Base-by-base conservation (phyloP, 2,329 filamentous ascomycete genomes). In the Phaeosphaeria sp. region DNA sequence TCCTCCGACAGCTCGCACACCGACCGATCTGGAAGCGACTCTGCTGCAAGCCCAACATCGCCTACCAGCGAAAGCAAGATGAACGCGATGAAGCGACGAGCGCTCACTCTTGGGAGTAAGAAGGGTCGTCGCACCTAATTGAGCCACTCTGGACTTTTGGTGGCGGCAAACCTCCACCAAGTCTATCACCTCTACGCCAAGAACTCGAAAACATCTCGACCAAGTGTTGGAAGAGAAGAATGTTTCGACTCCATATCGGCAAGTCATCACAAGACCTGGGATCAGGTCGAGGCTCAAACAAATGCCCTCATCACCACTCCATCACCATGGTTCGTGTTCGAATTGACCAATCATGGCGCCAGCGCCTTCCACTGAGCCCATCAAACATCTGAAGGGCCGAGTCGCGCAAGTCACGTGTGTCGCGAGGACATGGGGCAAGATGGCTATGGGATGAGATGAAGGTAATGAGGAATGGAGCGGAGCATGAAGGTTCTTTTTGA, bases 31-130 rank as follows among this genome's bases (percentile, higher is more conserved):
- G 70, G 64, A 46, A 72, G 64, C 60, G 66, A 67, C 43, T 64
- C 59, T 11, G 49, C 60, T 8, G 50, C 63, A 20, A 69, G 55
- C 22, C 69, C 72, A 2, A 72, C 69, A 22, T 72, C 69, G 9
- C 67, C 69, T 2, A 69, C 67, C 3, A 71, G 67, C 4, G 66
- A 72, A 25, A 65, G 64, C 60, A 73, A 73, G 33, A 56, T 61
- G 36, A 64, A 65, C 48, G 57, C 62, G 4, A 61, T 73, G 51
- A 64, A 59, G 33, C 57, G 70, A 6, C 51, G 72, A 27, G 69
- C 68, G 1, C 71, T 76, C 49, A 71, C 68, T 9, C 68, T 75
- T 17, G 74, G 72, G 21, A 72, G 67, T 66, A 76, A 73, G 57
- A 76, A 75, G 52, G 66, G 67, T 27, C 65, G 72, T 45, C 66